Base-by-base conservation (phyloP, 805 yeast genomes). In the Ogataea zsoltii region DNA sequence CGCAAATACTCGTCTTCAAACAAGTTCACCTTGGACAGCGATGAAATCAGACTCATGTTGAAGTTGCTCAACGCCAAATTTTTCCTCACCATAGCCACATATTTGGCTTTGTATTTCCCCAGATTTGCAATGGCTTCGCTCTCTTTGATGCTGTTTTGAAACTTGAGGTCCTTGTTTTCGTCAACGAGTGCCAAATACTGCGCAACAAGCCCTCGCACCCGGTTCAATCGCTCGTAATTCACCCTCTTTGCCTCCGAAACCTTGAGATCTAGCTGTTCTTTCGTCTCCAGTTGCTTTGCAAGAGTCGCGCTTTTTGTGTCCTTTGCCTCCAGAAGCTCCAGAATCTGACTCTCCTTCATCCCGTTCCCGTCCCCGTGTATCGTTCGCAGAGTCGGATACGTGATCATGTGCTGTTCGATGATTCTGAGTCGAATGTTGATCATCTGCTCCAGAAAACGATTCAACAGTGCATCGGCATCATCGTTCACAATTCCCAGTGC, bases 11-110 rank as follows among this genome's bases (percentile, higher is more conserved):
- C 60, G 44, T 70, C 70, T 1, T 55, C 42, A 10, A 50, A 48
- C 61, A 73, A 58, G 44, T 71, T 57, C 1, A 65, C 46, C 15
- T 51, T 51, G 2, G 71, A 67, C 28, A 63, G 49, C 11, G 71
- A 61, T 0, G 71, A 60, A 0, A 71, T 55, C 21, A 67, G 45
- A 17, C 62, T 59, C 7, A 60, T 54, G 7, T 68, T 63, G 42
- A 68, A 63, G 25, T 59, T 62, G 30, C 61, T 51, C 17, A 63
- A 26, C 31, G 62, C 53, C 7, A 60, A 35, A 34, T 54, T 49
- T 36, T 55, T 62, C 21, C 48, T 54, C 39, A 55, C 44, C 37
- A 54, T 31, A 40, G 50, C 49, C 17, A 33, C 32, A 21, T 48
- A 45, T 33, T 50, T 48, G 14, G 29, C 30, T 39, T 57, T 58